A percentile compares a stretch with the other conserved stretches of the same genome.
phyloP scores from a whole-genome alignment of 768 basidiomycete genomes.

The Amanita polypyramis region DNA sequence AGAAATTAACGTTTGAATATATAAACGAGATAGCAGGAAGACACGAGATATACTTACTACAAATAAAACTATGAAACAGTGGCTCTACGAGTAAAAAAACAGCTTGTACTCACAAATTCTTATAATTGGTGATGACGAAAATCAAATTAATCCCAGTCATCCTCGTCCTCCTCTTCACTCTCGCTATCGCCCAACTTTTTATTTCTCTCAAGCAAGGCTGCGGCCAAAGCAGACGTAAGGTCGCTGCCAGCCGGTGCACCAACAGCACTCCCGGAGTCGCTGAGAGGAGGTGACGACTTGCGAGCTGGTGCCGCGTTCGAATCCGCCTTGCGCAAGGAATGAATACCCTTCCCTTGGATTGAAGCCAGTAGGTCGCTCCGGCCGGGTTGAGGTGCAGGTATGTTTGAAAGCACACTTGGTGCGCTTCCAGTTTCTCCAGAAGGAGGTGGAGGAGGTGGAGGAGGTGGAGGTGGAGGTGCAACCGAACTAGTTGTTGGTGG shows the following conservation, averaged over 20 bases:
- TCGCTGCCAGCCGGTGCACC: slow-evolving; percentile 49
- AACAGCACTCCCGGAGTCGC: slow-evolving; percentile 21
- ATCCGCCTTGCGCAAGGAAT: slow-evolving; percentile 54
- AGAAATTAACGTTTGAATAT: no score
- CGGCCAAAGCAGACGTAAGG: slow-evolving; percentile 75
- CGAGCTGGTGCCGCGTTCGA: slow-evolving; percentile 23
- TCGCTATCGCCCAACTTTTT: slow-evolving; percentile 84
- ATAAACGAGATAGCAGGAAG: no score
- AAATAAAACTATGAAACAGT: no score
- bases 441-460: slow-evolving; percentile 27
- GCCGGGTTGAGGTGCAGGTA: slow-evolving; percentile 48
- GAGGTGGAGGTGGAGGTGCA: slow-evolving; percentile 14
- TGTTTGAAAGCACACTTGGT: slow-evolving; percentile 16
- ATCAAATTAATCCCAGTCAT: slow-evolving; percentile 39
- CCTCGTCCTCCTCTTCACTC: slow-evolving; percentile 68
- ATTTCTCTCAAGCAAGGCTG: slow-evolving; percentile 72
- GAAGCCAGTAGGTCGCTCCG: slow-evolving; percentile 62
- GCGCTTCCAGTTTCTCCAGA: slow-evolving; percentile 18
- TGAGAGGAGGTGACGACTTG: slow-evolving; percentile 23
- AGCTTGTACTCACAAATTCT: no score
- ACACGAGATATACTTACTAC: no score
- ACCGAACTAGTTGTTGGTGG: slow-evolving; percentile 10
- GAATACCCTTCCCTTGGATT: slow-evolving; percentile 75
- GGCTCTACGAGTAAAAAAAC: neutral
- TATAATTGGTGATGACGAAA: neutral